Percentiles rank a stretch among this genome's conserved stretches.
phyloP scores from a whole-genome alignment of 805 yeast genomes.

The Starmerella kuoi region DNA sequence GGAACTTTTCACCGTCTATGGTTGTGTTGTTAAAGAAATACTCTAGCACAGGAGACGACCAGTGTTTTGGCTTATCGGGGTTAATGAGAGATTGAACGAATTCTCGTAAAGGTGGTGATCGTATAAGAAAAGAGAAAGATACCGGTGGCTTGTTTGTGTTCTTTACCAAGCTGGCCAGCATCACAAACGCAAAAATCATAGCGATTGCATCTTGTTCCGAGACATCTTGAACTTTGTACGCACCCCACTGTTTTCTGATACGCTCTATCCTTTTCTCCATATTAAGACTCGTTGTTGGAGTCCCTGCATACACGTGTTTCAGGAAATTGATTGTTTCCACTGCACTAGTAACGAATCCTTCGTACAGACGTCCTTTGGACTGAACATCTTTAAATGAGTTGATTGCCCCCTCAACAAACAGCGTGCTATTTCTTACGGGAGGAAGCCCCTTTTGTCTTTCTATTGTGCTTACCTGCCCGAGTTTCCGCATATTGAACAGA shows the following conservation, averaged over 20 bases:
- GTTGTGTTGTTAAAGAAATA: background rate
- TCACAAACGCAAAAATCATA: background rate
- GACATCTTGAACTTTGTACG: background rate
- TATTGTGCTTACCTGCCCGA: background rate
- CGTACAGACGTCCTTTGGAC: background rate
- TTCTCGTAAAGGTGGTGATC: background rate
- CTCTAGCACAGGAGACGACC: background rate
- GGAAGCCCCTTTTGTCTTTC: background rate
- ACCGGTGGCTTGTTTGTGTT: background rate
- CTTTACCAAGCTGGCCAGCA: constrained; percentile 2
- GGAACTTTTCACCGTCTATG: constrained; percentile 1
- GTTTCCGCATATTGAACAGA: background rate
- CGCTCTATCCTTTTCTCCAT: background rate
- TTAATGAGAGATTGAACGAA: background rate
- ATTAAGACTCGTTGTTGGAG: background rate
- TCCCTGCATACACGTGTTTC: background rate
- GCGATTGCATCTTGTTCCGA: background rate
- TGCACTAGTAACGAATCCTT: background rate
- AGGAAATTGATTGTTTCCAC: background rate
- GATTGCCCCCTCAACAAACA: background rate
- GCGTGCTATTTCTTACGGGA: background rate
- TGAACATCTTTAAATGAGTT: background rate
- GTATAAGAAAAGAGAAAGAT: background rate
- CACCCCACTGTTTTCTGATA: background rate
- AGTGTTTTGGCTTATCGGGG: background rate